Base-by-base conservation (phyloP, 2,329 filamentous ascomycete species). In the Botryosphaeria agaves region DNA sequence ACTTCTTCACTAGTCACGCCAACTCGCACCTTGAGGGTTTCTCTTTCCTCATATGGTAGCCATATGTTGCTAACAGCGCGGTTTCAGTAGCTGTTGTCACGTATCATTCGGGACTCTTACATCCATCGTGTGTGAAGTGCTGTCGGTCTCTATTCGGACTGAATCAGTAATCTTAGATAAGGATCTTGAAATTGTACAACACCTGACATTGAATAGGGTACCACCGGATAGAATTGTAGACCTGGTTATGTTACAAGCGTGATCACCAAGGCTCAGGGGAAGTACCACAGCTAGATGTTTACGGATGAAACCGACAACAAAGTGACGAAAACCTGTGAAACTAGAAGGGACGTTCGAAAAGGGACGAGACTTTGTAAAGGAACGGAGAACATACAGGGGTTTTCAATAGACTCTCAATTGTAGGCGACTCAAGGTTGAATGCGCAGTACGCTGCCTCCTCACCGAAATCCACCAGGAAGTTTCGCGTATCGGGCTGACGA, bases 401-500 rank as follows among this genome's bases (percentile, higher is more conserved):
- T 31, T 50, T 28, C 37, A 55, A 44, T 2, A 69, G 46, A 12
- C 37, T 36, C 9, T 47, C 33, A 18, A 73, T 47, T 3, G 63
- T 55, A 2, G 49, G 37, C 1, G 48, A 41, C 3, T 50, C 43
- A 6, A 78, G 49, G 39, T 77, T 55, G 30, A 67, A 64, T 3
- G 66, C 69, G 35, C 71, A 66, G 32, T 55, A 62, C 21, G 71
- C 69, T 24, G 58, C 47, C 2, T 64, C 49, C 26, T 62, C 59
- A 7, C 68, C 68, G 42, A 78, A 77, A 39, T 76, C 68, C n/a
- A 78, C 55, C 18, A 75, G 63, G 40, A 78, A 77, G 45, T 76
- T 78, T 19, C 41, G 50, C 14, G 63, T 66, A 0, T 45, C 34
- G 2, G 51, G 47, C 26, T 52, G 46, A 9, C 52, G 48, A 4